These are phyloP conservation scores for Escallonia herrerae DNA, from an alignment of 129 eudicot genomes.

Conservation along the genomic window DNA sequence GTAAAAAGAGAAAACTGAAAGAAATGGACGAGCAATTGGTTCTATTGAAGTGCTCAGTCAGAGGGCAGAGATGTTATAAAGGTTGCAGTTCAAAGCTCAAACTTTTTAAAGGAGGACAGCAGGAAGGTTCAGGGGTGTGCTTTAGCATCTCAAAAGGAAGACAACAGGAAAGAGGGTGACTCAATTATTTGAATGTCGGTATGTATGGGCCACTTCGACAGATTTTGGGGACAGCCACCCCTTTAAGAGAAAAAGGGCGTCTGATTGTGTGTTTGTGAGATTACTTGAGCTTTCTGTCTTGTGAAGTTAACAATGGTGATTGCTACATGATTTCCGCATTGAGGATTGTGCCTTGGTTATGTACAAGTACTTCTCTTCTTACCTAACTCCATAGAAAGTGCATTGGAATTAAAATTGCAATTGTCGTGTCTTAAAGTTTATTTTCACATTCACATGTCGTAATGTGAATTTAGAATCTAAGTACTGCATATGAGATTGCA, in stretches of 20 bases:
- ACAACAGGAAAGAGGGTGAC: background rate
- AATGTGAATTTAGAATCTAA: too few species aligned
- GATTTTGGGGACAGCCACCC: background rate
- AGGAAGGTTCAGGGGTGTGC: conserved; percentile 11
- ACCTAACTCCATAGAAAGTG: background rate
- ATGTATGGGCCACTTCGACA: background rate
- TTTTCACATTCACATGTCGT: too few species aligned
- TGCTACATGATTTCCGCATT: background rate
- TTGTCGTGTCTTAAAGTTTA: too few species aligned
- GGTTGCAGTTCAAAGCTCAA: too few species aligned
- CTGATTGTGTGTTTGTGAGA: background rate
- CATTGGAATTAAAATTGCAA: too few species aligned
- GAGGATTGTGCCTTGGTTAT: background rate
- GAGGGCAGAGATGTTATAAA: too few species aligned
- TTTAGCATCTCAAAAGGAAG: conserved; percentile 21
- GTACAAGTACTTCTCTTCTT: background rate
- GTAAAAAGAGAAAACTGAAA: too few species aligned
- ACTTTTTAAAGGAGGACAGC: too few species aligned
- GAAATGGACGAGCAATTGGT: too few species aligned
- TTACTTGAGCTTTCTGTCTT: background rate
- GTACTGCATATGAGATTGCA: too few species aligned
- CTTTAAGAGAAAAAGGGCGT: background rate
- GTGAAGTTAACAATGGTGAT: background rate
- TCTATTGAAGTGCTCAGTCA: too few species aligned
- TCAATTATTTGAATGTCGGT: background rate